Base-by-base conservation (phyloP, 2,329 filamentous ascomycete genomes). In the Bretziella fagacearum region DNA sequence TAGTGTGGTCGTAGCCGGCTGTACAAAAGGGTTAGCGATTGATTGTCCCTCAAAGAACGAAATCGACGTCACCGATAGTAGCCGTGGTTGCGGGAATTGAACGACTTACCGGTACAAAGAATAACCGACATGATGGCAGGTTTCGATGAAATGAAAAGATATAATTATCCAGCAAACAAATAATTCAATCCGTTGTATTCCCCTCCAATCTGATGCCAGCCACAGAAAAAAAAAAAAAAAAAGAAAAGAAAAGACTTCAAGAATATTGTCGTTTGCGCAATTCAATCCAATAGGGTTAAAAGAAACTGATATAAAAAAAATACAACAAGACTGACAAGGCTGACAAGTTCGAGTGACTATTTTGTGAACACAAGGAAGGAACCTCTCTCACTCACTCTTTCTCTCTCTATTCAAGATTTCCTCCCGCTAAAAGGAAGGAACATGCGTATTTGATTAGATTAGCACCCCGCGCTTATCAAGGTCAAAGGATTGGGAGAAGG, bases 1-100 rank as follows among this genome's bases (percentile, higher is more conserved):
- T 77, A 30, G 73, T 77, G 60, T 77, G 73, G 62, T 77, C 73
- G 58, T 77, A 77, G 54, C 73, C 73, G 54, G 73, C 73, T 75
- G 33, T 10, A 22, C 18, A 18, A 22, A 39, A 10, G 11, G 17
- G 8, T 26, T 20, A 7, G n/a, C n/a, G n/a, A n/a, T n/a, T n/a
- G n/a, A n/a, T n/a, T n/a, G n/a, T n/a, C n/a, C n/a, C n/a, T n/a
- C n/a, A n/a, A n/a, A n/a, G n/a, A n/a, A n/a, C n/a, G n/a, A n/a
- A n/a, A n/a, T n/a, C n/a, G n/a, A n/a, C n/a, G n/a, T n/a, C n/a
- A n/a, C n/a, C n/a, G n/a, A n/a, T n/a, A n/a, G n/a, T n/a, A n/a
- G n/a, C n/a, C n/a, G n/a, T n/a, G n/a, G n/a, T n/a, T n/a, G n/a
- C n/a, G n/a, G n/a, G n/a, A n/a, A n/a, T n/a, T n/a, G n/a, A n/a